Percentiles rank a stretch among this genome's conserved stretches.
Evolutionary conservation across 495 filamentous ascomycete genomes (phyloP).

Genomic region (Penicillium roqueforti): DNA sequence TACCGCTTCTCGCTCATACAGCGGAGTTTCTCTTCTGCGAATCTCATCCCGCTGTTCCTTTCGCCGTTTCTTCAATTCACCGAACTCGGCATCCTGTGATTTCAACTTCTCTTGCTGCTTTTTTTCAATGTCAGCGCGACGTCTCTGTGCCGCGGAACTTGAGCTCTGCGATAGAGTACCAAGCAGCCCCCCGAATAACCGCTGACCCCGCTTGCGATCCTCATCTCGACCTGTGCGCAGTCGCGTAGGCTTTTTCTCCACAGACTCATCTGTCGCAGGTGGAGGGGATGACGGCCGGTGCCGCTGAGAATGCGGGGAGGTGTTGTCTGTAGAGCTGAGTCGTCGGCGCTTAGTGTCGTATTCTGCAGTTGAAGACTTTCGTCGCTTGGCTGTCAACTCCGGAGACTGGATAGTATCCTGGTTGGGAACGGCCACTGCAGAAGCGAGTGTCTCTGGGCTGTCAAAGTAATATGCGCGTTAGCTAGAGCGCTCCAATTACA

Average conservation of each 20-base stretch:
- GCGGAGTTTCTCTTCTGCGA: slow-evolving; percentile 65
- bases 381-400: slow-evolving; percentile 47
- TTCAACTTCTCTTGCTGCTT: slow-evolving; percentile 81
- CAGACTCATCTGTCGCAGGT: slow-evolving; percentile 23
- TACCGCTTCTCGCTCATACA: slow-evolving; percentile 77
- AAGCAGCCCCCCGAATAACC: slow-evolving; percentile 84
- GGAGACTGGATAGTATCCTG: slow-evolving; percentile 31
- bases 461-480: not conserved
- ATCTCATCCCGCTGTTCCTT: slow-evolving; percentile 56
- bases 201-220: slow-evolving; percentile 81
- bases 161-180: slow-evolving; percentile 82
- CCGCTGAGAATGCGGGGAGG: slow-evolving; percentile 16
- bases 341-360: slow-evolving; percentile 54
- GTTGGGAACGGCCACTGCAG: slow-evolving; percentile 61
- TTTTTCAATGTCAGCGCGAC: slow-evolving; percentile 83
- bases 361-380: slow-evolving; percentile 54
- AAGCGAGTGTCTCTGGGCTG: slow-evolving; percentile 49
- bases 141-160: slow-evolving; percentile 62
- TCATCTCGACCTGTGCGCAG: slow-evolving; percentile 49
- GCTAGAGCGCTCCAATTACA: not conserved
- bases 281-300: slow-evolving; percentile 12
- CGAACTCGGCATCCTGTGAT: slow-evolving; percentile 64
- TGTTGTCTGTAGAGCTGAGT: slow-evolving; percentile 34
- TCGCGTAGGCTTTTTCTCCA: slow-evolving; percentile 45
- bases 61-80: slow-evolving; percentile 62